These are phyloP conservation scores for Phytophthora podocarpi DNA, from an alignment of 352 stramenopile species.

Conservation along the genomic window DNA sequence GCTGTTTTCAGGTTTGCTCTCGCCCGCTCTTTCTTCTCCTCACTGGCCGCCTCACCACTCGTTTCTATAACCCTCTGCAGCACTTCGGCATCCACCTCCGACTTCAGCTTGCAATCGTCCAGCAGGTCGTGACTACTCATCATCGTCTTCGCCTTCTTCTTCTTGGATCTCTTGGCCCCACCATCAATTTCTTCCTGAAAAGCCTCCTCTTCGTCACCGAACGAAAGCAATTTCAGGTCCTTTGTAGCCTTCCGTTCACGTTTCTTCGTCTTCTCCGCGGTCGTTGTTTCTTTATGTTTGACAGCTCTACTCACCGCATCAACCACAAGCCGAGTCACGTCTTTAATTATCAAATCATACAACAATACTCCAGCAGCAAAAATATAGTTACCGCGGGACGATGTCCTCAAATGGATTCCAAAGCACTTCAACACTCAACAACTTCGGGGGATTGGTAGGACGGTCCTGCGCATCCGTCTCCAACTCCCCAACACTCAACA, in stretches of 20 bases:
- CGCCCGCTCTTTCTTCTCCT: conserved; percentile 46
- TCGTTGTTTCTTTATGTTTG: conserved; percentile 28
- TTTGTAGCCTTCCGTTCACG: conserved; percentile 92
- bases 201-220: conserved; percentile 91
- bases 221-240: conserved; percentile 95
- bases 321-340: conserved; percentile 1
- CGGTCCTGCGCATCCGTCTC: conserved; percentile 89
- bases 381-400: conserved; percentile 69
- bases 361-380: background rate
- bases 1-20: conserved; percentile 49
- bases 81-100: conserved; percentile 62
- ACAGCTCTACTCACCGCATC: conserved; percentile 27
- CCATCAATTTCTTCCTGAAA: conserved; percentile 53
- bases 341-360: background rate
- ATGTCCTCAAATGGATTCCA: conserved; percentile 97
- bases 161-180: conserved; percentile 41
- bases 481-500: conserved; percentile 90
- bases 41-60: conserved; percentile 3
- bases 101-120: conserved; percentile 65
- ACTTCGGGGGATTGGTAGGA: conserved; percentile 68
- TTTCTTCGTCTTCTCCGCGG: conserved; percentile 67
- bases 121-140: conserved; percentile 80
- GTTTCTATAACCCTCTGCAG: conserved; percentile 57
- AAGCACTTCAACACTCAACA: conserved; percentile 91
- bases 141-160: conserved; percentile 67